Base-by-base conservation (phyloP, 805 yeast species). In the Tetrapisispora taiwanensis region DNA sequence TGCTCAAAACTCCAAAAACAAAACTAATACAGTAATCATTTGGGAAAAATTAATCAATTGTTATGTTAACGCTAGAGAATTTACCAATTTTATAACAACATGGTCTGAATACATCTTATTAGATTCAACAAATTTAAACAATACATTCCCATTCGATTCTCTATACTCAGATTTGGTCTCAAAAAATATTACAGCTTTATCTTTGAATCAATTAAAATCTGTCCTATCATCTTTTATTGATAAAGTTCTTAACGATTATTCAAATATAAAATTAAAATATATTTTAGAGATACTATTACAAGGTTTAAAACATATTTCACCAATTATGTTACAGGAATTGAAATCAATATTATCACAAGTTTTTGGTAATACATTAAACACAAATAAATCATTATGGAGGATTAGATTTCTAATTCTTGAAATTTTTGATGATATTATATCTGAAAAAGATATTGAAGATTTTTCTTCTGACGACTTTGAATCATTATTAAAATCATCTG, bases 21-120 rank as follows among this genome's bases (percentile, higher is more conserved):
- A 43, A 15, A 36, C 48, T 2, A 26, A 39, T n/a, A 39, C 41
- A 4, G 13, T 50, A 3, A 33, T 44, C 3, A 47, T 65, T 34
- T 60, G 66, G 52, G 43, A 49, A 1, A 63, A 64, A 37, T 43
- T 76, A n/a, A 58, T 74, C 1, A 61, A 66, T 14, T 73, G 81
- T 19, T 75, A 70, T 55, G 63, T 69, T 10, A 73, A 68, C 51
- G 79, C 79, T 4, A 75, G 89, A 67, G 86, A 80, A 44, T 63
- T 76, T 24, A 60, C 60, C 3, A 55, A 62, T 4, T 81, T 81
- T 49, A 65, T 76, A 41, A 57, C 64, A 7, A 49, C 69, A 12
- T 79, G 82, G 78, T 59, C 63, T 14, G 39, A 37, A 0, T 58
- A 55, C 40, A 26, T 69, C 12, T 78, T 81, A 78, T 58, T 62